Base-by-base conservation (phyloP, 371 early-diverging fungal genomes). In the Mucor ambiguus region DNA sequence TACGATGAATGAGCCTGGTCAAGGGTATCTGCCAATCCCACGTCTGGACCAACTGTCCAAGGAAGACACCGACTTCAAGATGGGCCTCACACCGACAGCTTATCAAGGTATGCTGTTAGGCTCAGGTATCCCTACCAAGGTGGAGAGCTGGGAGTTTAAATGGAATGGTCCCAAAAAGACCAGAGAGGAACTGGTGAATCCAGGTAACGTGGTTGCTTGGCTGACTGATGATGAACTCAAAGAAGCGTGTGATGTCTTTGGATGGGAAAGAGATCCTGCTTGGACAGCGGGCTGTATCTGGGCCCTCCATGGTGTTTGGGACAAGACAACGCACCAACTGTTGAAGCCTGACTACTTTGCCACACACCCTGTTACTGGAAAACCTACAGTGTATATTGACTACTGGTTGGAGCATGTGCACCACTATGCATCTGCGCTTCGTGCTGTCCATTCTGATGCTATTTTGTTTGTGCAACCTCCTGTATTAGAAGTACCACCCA, bases 1-100 rank as follows among this genome's bases (percentile, higher is more conserved):
- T 54, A 84, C 89, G 2, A 79, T 93, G 73, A 93, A 93, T 64
- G 93, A 92, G 62, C 93, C 93, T 18, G 85, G 85, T 3, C 78
- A 81, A 46, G 92, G 92, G 2, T 90, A 80, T 68, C 64, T 89
- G 20, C 87, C 83, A 0, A 30, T 78, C 0, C 71, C 72, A n/a
- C 79, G 87, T 58, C 52, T 91, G 10, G 77, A 73, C n/a, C 70
- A 80, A 32, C 60, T 86, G n/a, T 57, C 58, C 22, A 77, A 83
- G 3, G 66, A 78, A 2, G 79, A 82, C 37, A 77, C 81, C 41
- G 83, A 81, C 26, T 77, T 86, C 64, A 82, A 81, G 48, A 88
- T 85, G 65, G 91, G 90, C 0, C 46, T 69, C 10, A 83, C 88
- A 10, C 92, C 92, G 0, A 91, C 90, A 0, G 74, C 87, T 6